Evolutionary conservation across 345 rosid species (phyloP).

Genomic region (Barbarea vulgaris): DNA sequence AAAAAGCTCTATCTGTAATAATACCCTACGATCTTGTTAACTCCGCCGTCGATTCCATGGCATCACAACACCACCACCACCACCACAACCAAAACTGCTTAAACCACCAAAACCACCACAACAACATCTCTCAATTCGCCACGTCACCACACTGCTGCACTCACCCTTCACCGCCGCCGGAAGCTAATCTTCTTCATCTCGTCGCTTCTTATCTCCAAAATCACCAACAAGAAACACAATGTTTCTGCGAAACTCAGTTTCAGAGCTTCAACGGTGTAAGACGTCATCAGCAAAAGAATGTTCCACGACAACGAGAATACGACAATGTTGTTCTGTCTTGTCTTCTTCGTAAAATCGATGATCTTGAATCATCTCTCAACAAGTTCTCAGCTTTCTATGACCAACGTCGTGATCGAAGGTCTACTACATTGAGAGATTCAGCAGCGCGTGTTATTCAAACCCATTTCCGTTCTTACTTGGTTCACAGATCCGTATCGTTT

Average conservation of each 20-base stretch:
- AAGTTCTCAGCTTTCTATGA: constrained; percentile 37
- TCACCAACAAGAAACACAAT: constrained; percentile 40
- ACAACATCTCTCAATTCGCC: constrained; percentile 23
- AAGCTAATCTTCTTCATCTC: constrained; percentile 54
- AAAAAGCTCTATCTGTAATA: constrained; percentile 24
- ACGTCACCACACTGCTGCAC: constrained; percentile 38
- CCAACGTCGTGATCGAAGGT: constrained; percentile 24
- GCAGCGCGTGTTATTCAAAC: constrained; percentile 86
- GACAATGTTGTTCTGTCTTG: constrained; percentile 47
- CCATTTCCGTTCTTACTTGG: constrained; percentile 78
- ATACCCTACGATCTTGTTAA: background rate
- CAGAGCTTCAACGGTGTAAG: constrained; percentile 13
- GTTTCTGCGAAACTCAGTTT: constrained; percentile 17
- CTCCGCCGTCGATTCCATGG: constrained; percentile 48
- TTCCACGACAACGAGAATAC: constrained; percentile 37
- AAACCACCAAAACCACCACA: constrained; percentile 31
- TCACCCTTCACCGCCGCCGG: constrained; percentile 37
- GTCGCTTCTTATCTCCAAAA: constrained; percentile 52
- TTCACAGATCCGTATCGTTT: constrained; percentile 74
- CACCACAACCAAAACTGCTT: constrained; percentile 38
- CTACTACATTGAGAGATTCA: constrained; percentile 54
- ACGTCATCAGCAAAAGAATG: constrained; percentile 12
- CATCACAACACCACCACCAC: constrained; percentile 43
- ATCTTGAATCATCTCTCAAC: constrained; percentile 56
- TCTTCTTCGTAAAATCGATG: constrained; percentile 55